Evolutionary conservation across 371 early-diverging fungal species (phyloP), one percentile per base, ranked within the genome.

Genomic region (Mortierella sp.): DNA sequence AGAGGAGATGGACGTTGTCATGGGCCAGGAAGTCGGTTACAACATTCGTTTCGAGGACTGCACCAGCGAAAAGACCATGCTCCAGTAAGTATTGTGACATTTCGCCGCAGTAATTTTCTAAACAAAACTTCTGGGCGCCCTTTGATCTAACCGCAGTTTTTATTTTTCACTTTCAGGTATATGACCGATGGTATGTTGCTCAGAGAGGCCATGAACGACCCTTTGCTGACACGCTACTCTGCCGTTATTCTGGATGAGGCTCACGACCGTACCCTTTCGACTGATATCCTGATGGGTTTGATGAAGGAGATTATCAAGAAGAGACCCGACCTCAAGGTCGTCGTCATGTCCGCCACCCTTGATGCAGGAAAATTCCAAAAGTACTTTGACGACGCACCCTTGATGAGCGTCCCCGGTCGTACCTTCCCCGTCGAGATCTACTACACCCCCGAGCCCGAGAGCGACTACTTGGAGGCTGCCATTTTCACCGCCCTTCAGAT

Each of bases 131-230:
- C 72, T 16, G 27, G 29, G 46, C 4, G 21, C 41, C n/a, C 49
- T 51, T 29, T 44, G 6, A 75, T 80, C 46, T 60, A 41, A 60
- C 60, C 56, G 75, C 70, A 80, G 58, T 81, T 58, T 74, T 72
- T 56, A 48, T 35, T 49, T 70, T 58, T 38, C 12, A 35, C 24
- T 18, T 27, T 35, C 68, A 89, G 88, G 72, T 93, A 99, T 90
- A 94, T 99, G 93, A 99, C 99, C 0, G 99, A 99, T 89, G 99
- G 99, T 94, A 98, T 99, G 96, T 93, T 99, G 44, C 89, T 99
- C 44, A 94, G 98, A 74, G 99, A 99, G 88, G 97, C 98, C 75
- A 98, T 99, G 96, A 93, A 94, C n/a, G 98, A 99, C 89, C 97
- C 97, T 29, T 77, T 91, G 76, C 87, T 98, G 68, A 87, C 89